Evolutionary conservation across 345 rosid species (phyloP).

Genomic region (Gossypium anomalum): DNA sequence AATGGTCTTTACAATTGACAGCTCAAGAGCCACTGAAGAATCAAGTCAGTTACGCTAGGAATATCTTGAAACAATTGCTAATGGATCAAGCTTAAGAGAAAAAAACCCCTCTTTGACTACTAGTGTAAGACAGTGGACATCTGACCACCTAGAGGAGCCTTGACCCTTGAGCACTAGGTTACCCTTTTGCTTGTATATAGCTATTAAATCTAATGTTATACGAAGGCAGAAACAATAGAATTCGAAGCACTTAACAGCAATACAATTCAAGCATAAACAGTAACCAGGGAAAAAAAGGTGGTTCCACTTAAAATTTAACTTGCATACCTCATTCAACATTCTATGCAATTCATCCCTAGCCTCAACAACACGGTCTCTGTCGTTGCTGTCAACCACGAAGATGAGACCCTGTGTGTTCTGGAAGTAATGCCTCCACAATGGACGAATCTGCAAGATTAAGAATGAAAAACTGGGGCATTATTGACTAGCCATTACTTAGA

Average conservation of each 20-base stretch:
- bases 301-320: background rate
- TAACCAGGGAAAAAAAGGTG: background rate
- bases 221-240: background rate
- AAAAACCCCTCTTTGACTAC: background rate
- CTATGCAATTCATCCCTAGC: conserved; percentile 89
- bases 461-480: background rate
- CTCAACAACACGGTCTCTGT: conserved; percentile 65
- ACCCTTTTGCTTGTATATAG: background rate
- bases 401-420: conserved; percentile 83
- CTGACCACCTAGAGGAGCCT: no score
- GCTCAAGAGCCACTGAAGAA: background rate
- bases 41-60: background rate
- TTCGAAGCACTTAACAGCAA: background rate
- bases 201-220: background rate
- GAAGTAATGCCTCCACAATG: conserved; percentile 88
- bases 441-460: conserved; percentile 52
- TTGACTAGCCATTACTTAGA: background rate
- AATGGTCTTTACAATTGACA: background rate
- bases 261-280: background rate
- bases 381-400: conserved; percentile 84
- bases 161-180: background rate
- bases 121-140: background rate
- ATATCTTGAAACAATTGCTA: background rate
- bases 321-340: conserved; percentile 76
- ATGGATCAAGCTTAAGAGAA: background rate